Conservation (phyloP, 176 grass and related monocot genomes). For the Oropetium thomaeum region DNA sequence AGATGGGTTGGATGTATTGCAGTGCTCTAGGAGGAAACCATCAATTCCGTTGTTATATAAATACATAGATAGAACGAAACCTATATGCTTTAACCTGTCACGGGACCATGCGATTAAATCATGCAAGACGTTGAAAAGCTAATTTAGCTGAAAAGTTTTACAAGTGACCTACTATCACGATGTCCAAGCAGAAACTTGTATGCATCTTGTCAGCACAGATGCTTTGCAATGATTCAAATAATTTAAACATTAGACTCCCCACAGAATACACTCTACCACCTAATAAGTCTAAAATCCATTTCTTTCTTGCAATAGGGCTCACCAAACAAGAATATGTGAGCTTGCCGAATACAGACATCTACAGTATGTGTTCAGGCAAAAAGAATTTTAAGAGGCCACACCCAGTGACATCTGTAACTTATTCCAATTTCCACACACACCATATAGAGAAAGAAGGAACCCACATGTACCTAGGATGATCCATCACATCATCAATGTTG, state of each 20-base stretch:
- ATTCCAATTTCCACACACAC: neutral
- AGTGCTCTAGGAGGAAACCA: neutral
- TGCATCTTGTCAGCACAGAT: neutral
- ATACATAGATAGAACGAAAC: neutral
- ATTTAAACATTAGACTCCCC: neutral
- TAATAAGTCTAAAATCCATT: slow-evolving; percentile 10
- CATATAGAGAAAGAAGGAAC: neutral
- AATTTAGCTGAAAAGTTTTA: neutral
- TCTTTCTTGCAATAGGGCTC: neutral
- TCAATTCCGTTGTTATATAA: neutral
- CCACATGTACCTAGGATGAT: neutral
- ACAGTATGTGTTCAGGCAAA: neutral
- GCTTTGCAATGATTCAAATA: neutral
- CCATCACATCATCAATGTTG: neutral
- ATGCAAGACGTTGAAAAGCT: slow-evolving; percentile 1
- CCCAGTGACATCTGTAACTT: neutral
- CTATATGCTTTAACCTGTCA: neutral
- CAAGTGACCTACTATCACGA: neutral
- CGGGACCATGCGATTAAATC: neutral
- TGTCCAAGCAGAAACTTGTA: neutral
- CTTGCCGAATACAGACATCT: neutral
- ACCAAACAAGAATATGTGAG: neutral
- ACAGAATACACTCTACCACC: neutral
- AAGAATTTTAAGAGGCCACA: neutral
- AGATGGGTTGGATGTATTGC: too few species aligned